A percentile compares a stretch with the other conserved stretches of the same genome.
phyloP scores from a whole-genome alignment of 108 stramenopile genomes.

The Ochromonas danica region DNA sequence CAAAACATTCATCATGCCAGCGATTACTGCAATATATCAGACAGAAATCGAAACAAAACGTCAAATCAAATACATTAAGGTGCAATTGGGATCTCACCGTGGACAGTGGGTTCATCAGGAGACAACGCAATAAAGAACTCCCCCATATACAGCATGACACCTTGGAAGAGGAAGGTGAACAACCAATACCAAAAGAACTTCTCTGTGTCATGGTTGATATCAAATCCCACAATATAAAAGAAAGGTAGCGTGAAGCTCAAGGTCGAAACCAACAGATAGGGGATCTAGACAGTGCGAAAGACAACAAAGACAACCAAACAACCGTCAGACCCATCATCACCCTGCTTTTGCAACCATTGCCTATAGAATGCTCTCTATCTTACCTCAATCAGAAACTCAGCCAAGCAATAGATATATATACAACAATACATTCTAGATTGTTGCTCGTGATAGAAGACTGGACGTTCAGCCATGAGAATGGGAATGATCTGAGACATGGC shows the following conservation, averaged over 20 bases:
- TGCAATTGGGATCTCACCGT: background rate
- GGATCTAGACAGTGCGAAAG: too few relatives aligned
- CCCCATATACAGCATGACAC: background rate
- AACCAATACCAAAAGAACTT: conserved; percentile 51
- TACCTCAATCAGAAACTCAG: conserved; percentile 1
- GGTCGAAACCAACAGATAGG: background rate
- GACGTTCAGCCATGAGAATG: too few relatives aligned
- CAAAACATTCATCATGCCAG: background rate
- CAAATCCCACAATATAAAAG: too few relatives aligned
- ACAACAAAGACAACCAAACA: too few relatives aligned
- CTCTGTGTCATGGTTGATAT: conserved; percentile 39
- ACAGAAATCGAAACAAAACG: background rate
- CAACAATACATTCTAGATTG: too few relatives aligned
- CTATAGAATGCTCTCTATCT: too few relatives aligned
- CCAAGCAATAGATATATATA: background rate
- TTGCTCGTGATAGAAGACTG: too few relatives aligned
- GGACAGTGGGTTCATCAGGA: too few relatives aligned
- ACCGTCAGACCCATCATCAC: too few relatives aligned
- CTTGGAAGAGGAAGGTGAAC: background rate
- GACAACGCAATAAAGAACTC: background rate
- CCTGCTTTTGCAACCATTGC: too few relatives aligned
- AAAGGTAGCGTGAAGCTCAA: conserved; percentile 22
- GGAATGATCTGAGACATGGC: too few relatives aligned
- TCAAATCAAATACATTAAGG: too few relatives aligned
- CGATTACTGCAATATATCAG: background rate